Evolutionary conservation across 257 asterid genomes (phyloP), one percentile per base, ranked within the genome.

Genomic region (Solanum dulcamara): DNA sequence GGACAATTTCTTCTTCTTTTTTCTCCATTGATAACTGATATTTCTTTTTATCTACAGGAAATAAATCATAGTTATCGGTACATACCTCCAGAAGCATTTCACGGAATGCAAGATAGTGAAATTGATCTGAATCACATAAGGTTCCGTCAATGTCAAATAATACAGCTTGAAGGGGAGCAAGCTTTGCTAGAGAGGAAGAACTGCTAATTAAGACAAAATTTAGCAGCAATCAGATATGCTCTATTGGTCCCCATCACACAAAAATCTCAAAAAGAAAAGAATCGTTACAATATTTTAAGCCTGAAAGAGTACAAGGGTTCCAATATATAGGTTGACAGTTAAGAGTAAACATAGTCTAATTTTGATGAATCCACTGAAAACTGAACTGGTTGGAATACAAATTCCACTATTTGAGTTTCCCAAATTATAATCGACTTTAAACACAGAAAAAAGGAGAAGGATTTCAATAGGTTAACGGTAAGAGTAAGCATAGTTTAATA

Each of bases 141-240:
- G 99, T 96, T 85, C 98, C 99, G 86, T 96, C 98, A 33, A 94
- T 86, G 53, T 94, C 99, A 87, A 96, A 96, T 30, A 96, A 85
- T 24, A 96, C 93, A 14, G 98, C 99, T 90, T 96, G 93, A 81
- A 96, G 91, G 46, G 98, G 98, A 85, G 96, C 97, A 84, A 90
- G 91, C 84, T 90, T 91, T 86, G 90, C 83, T 64, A 96, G 92
- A 66, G 98, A 87, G 87, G 90, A 55, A 33, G 86, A 59, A 48
- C 97, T 94, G 98, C 86, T 10, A 55, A 57, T 57, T 57, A 22
- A 83, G 40, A 87, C 46, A 93, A 68, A 88, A 85, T 28, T 4
- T 14, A 75, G 81, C 59, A 37, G 53, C 32, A 71, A 71, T 71
- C 6, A 72, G 20, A 14, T 22, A 37, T 71, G 32, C 46, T 33